A percentile compares a stretch with the other conserved stretches of the same genome.
These are phyloP conservation scores for Phellopilus nigrolimitatus DNA, from an alignment of 1,284 basidiomycete species.

Conservation along the genomic window DNA sequence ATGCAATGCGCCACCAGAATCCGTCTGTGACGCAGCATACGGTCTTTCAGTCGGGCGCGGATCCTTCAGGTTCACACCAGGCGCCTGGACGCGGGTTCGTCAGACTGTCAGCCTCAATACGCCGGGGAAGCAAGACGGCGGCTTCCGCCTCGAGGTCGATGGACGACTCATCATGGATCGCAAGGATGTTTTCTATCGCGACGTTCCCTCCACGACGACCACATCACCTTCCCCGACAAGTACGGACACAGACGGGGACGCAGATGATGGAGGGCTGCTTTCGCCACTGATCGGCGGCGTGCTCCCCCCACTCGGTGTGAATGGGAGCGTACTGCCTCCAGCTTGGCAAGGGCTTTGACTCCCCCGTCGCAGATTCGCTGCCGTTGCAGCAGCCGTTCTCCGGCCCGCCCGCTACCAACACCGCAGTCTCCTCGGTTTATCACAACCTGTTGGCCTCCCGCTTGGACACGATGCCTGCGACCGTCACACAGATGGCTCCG, in stretches of 20 bases:
- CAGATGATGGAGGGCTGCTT: slow-evolving; percentile 9
- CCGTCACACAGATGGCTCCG: not conserved
- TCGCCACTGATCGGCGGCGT: slow-evolving; percentile 8
- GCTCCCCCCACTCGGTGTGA: not conserved
- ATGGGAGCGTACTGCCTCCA: not conserved
- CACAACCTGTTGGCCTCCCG: not conserved
- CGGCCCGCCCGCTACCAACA: not conserved
- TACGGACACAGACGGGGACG: not conserved
- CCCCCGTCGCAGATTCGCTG: not conserved
- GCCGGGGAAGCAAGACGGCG: slow-evolving; percentile 53
- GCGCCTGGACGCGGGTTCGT: slow-evolving; percentile 61
- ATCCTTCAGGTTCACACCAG: slow-evolving; percentile 58
- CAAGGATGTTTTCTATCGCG: slow-evolving; percentile 57
- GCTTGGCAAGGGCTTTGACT: not conserved
- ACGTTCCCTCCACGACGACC: slow-evolving; percentile 27
- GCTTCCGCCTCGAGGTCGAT: slow-evolving; percentile 32
- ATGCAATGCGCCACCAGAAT: slow-evolving; percentile 49
- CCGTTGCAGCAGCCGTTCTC: slow-evolving; percentile 1
- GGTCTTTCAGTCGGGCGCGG: slow-evolving; percentile 74
- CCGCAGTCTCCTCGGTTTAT: not conserved
- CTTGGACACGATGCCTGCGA: not conserved
- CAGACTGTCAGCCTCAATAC: slow-evolving; percentile 69
- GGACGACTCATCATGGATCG: slow-evolving; percentile 42
- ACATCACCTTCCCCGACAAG: slow-evolving; percentile 16
- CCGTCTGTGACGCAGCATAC: slow-evolving; percentile 59